Conservation (phyloP, 129 eudicot species). For the Artemisia annua region DNA sequence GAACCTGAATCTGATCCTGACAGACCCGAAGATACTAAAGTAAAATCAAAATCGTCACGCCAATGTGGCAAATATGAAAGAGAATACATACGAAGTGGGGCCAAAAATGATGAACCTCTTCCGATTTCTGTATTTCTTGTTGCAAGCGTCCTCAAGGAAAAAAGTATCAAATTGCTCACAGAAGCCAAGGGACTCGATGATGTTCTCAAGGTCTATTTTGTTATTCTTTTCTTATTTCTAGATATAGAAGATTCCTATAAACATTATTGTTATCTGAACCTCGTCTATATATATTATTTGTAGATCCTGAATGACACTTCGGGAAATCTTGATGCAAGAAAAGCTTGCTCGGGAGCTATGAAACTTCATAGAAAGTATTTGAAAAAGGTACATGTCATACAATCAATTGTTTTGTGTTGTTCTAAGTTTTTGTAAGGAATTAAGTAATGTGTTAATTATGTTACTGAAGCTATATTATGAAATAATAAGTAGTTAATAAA, state of each 20-base stretch:
- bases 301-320: slow-evolving; percentile 87
- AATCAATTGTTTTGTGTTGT: neutral
- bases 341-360: slow-evolving; percentile 83
- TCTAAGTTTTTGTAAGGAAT: neutral
- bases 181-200: slow-evolving; percentile 97
- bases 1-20: slow-evolving; percentile 43
- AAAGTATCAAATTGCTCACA: slow-evolving; percentile 64
- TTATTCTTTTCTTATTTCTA: neutral
- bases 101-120: slow-evolving; percentile 60
- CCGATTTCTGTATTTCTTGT: slow-evolving; percentile 94
- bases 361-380: slow-evolving; percentile 93
- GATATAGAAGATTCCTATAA: neutral
- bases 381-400: slow-evolving; percentile 39
- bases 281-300: neutral
- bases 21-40: slow-evolving; percentile 65
- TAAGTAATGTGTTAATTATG: neutral
- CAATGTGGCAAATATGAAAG: slow-evolving; percentile 93
- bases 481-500: neutral
- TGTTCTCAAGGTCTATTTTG: slow-evolving; percentile 72
- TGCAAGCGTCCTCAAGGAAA: slow-evolving; percentile 93
- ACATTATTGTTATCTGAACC: slow-evolving; percentile 10
- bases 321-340: slow-evolving; percentile 82
- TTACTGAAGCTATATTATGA: neutral
- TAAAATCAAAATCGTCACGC: slow-evolving; percentile 65
- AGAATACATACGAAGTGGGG: slow-evolving; percentile 66